Evolutionary conservation across 2,329 filamentous ascomycete species (phyloP), one percentile per base, ranked within the genome.

Genomic region (Colletotrichum tofieldiae): DNA sequence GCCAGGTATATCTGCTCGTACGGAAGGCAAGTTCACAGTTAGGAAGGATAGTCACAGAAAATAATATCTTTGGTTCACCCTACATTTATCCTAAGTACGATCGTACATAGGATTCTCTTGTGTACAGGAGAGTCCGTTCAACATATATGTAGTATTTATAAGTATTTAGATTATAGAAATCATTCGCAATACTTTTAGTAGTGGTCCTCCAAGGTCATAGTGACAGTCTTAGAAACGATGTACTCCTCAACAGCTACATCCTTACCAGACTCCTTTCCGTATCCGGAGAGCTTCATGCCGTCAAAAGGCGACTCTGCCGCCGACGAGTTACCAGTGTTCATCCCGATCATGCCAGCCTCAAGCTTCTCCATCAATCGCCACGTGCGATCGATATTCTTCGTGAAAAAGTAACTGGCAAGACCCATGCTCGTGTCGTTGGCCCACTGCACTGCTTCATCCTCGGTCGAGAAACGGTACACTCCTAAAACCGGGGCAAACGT

Each of bases 401-500:
- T 92, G 82, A 91, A 94, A 84, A 95, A 93, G 82, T 95, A 95
- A 1, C 91, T 92, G 0, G 93, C 93, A 20, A 95, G 86, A 1
- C 93, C 93, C 41, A 94, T 92, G 69, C 93, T 90, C 0, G 91
- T 84, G 23, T 83, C 82, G 78, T 94, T 95, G 0, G 93, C 93
- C 64, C 92, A 82, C 65, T 88, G 85, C n/a, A 94, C 86, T 20
- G 93, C 93, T 72, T 94, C 92, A 51, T 92, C 90, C 79, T 94
- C 93, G 0, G 88, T 91, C 20, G 91, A 86, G 79, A 94, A 94
- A 43, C 88, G 86, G 83, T 94, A 93, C 1, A 95, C 80, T 0
- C 90, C 92, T 0, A 92, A 92, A 0, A 94, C 89, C 1, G 93
- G 93, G 0, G 93, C 93, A 76, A 95, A 95, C 0, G 92, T 95